Percentiles rank a stretch among this genome's conserved stretches.
phyloP scores from a whole-genome alignment of 2,329 filamentous ascomycete species.

The Teratosphaeria gauchensis region DNA sequence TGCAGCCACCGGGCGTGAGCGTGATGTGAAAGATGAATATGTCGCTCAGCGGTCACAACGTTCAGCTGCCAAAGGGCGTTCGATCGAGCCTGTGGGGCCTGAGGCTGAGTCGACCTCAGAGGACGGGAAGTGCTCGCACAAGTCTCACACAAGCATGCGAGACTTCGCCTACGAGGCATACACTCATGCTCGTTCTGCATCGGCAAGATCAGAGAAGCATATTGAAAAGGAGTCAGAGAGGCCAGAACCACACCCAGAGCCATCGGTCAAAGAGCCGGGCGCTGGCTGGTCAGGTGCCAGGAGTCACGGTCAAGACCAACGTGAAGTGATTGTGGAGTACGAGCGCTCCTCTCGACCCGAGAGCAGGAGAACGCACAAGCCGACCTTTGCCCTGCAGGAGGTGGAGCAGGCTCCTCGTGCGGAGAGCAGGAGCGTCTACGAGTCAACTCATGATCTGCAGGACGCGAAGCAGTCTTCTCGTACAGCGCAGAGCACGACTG shows the following conservation, averaged over 20 bases:
- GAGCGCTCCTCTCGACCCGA: background rate
- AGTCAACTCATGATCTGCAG: background rate
- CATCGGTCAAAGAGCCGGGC: background rate
- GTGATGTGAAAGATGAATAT: background rate
- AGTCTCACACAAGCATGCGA: background rate
- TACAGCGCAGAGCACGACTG: background rate
- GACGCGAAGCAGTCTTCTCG: background rate
- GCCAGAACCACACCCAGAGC: background rate
- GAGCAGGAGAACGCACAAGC: background rate
- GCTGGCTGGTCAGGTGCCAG: background rate
- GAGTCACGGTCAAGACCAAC: background rate
- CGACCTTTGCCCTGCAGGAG: too few relatives aligned
- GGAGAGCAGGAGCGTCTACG: background rate
- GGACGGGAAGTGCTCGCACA: background rate
- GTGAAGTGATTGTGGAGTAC: background rate
- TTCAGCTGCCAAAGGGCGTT: background rate
- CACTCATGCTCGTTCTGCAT: background rate
- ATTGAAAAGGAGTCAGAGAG: background rate
- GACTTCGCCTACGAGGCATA: background rate
- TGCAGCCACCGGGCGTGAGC: background rate
- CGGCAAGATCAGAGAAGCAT: background rate
- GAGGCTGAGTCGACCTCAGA: background rate
- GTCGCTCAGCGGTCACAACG: background rate
- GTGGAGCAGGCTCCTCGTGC: background rate
- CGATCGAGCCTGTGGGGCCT: background rate